These are phyloP conservation scores for Saccharomyces hybrid DNA, from an alignment of 1,139 yeast species.

Conservation along the genomic window DNA sequence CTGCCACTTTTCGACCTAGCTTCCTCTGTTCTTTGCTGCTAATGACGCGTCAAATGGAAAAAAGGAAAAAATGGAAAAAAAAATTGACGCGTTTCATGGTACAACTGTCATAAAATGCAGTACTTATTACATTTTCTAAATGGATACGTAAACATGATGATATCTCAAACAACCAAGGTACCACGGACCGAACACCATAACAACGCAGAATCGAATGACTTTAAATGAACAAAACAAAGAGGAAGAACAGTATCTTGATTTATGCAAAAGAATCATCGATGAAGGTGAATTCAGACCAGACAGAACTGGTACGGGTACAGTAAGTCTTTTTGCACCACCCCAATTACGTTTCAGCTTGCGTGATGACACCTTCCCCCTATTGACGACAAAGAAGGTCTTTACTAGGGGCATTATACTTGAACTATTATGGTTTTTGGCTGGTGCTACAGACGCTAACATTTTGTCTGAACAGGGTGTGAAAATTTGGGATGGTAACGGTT, in stretches of 20 bases:
- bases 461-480: slow-evolving; percentile 77
- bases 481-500: slow-evolving; percentile 98
- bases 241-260: slow-evolving; percentile 80
- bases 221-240: slow-evolving; percentile 38
- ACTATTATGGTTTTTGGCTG: slow-evolving; percentile 85
- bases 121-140: background rate
- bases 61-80: background rate
- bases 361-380: slow-evolving; percentile 69
- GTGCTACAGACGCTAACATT: slow-evolving; percentile 80
- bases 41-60: background rate
- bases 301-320: slow-evolving; percentile 95
- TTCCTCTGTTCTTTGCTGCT: background rate
- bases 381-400: slow-evolving; percentile 90
- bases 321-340: slow-evolving; percentile 88
- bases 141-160: background rate
- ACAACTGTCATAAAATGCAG: background rate
- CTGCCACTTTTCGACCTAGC: background rate
- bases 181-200: background rate
- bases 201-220: slow-evolving; percentile 1
- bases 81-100: background rate
- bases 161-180: background rate
- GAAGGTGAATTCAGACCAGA: slow-evolving; percentile 91
- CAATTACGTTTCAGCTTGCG: slow-evolving; percentile 77
- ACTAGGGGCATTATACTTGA: slow-evolving; percentile 85
- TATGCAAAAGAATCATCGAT: slow-evolving; percentile 66